Conservation (phyloP, 2,329 filamentous ascomycete genomes). For the Blumeriella jaapii region DNA sequence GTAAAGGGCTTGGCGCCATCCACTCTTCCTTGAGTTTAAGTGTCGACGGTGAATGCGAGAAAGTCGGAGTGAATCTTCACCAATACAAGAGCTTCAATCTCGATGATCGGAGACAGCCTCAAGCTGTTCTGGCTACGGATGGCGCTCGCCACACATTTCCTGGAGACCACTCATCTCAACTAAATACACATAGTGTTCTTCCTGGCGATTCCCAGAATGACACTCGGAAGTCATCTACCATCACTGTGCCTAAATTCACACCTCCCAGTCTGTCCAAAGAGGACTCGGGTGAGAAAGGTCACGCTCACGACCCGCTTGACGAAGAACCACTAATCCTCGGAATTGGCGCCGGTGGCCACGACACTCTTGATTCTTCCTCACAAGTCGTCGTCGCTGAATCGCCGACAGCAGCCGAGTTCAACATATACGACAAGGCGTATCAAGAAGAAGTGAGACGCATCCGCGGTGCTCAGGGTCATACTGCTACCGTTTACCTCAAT, state of each 20-base stretch:
- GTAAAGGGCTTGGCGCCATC: constrained; percentile 40
- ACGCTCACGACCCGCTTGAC: constrained; percentile 52
- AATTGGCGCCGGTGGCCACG: constrained; percentile 55
- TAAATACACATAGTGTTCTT: background rate
- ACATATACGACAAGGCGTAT: constrained; percentile 84
- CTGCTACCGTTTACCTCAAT: constrained; percentile 46
- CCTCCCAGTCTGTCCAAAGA: constrained; percentile 12
- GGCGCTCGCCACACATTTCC: constrained; percentile 37
- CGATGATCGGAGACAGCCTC: constrained; percentile 37
- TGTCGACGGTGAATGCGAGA: no score
- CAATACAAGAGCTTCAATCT: constrained; percentile 39
- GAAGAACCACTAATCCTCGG: constrained; percentile 57
- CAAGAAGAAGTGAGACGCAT: constrained; percentile 72
- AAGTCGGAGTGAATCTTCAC: constrained; percentile 18
- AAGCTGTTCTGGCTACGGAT: constrained; percentile 38
- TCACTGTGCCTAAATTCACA: background rate
- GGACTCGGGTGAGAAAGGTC: constrained; percentile 38
- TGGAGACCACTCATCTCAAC: constrained; percentile 15
- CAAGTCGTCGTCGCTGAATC: constrained; percentile 62
- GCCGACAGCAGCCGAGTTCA: constrained; percentile 70
- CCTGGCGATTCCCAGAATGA: background rate
- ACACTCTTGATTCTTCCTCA: constrained; percentile 26
- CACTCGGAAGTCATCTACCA: background rate
- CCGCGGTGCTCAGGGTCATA: constrained; percentile 34
- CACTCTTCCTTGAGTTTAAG: constrained; percentile 30